phyloP scores from a whole-genome alignment of 2,329 filamentous ascomycete genomes.

The Penicillium palitans region DNA sequence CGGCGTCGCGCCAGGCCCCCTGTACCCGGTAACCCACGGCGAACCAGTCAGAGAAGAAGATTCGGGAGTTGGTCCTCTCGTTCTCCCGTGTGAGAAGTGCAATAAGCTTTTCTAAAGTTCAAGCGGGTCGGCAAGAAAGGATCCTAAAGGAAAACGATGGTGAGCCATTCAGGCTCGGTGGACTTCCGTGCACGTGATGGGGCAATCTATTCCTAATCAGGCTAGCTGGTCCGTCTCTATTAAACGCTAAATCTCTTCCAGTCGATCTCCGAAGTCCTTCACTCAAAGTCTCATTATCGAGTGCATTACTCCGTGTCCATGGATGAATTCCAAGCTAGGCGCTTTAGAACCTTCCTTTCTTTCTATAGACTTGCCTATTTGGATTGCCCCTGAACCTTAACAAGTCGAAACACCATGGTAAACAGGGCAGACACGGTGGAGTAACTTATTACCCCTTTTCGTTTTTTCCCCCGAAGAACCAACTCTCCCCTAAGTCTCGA shows the following conservation, averaged over 20 bases:
- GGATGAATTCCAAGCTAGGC: neutral
- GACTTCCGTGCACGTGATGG: neutral
- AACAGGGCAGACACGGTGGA: constrained; percentile 2
- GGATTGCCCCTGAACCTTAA: constrained; percentile 3
- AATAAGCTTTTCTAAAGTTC: constrained; percentile 1
- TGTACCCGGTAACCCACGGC: neutral
- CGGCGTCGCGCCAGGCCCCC: neutral
- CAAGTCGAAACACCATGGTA: neutral
- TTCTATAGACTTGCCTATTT: neutral
- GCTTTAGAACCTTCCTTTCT: neutral
- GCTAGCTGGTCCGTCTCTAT: constrained; percentile 1
- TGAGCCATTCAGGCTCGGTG: neutral
- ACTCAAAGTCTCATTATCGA: neutral
- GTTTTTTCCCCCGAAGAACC: neutral
- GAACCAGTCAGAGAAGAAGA: neutral
- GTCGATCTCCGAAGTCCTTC: neutral
- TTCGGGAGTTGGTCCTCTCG: neutral
- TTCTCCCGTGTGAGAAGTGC: neutral
- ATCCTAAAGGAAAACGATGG: neutral
- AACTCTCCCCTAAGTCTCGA: neutral
- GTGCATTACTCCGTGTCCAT: neutral
- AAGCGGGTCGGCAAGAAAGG: neutral
- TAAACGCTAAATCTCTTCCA: neutral
- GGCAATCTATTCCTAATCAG: neutral
- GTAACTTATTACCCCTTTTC: neutral